Evolutionary conservation across 192 early-diverging fungal genomes (phyloP).

Genomic region (Lobosporangium transversale): DNA sequence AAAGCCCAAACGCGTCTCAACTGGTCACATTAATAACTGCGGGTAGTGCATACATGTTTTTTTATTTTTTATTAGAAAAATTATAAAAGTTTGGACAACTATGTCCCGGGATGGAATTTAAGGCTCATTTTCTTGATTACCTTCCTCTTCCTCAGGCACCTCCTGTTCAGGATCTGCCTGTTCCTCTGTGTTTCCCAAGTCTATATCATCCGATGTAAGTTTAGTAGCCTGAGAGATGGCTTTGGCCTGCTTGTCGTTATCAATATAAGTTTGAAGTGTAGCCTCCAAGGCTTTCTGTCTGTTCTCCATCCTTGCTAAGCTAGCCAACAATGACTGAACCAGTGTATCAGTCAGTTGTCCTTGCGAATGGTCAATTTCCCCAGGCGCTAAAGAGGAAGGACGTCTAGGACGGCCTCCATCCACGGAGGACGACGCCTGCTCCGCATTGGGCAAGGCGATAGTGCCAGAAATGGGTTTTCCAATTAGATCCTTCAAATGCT

Average conservation of each 20-base stretch:
- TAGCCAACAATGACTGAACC: slow-evolving; percentile 37
- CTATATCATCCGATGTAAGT: no score
- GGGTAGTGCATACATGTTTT: no score
- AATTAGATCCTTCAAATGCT: neutral
- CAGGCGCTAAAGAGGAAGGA: neutral
- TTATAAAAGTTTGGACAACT: no score
- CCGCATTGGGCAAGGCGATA: neutral
- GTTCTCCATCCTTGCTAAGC: slow-evolving; percentile 41
- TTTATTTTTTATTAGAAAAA: no score
- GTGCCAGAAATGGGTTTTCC: neutral
- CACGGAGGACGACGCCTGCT: neutral
- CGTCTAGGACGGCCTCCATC: neutral
- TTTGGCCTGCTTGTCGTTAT: slow-evolving; percentile 14
- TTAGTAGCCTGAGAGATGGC: slow-evolving; percentile 11
- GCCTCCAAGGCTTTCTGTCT: slow-evolving; percentile 41
- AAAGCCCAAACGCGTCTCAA: no score
- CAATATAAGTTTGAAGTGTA: slow-evolving; percentile 17
- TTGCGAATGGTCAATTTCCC: neutral
- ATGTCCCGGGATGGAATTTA: no score
- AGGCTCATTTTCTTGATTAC: no score
- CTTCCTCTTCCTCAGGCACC: no score
- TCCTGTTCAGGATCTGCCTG: no score
- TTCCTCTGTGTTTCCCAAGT: no score
- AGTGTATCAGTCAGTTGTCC: slow-evolving; percentile 26
- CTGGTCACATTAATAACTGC: no score